Conservation (phyloP, 768 basidiomycete species). For the Lentinula raphanica region DNA sequence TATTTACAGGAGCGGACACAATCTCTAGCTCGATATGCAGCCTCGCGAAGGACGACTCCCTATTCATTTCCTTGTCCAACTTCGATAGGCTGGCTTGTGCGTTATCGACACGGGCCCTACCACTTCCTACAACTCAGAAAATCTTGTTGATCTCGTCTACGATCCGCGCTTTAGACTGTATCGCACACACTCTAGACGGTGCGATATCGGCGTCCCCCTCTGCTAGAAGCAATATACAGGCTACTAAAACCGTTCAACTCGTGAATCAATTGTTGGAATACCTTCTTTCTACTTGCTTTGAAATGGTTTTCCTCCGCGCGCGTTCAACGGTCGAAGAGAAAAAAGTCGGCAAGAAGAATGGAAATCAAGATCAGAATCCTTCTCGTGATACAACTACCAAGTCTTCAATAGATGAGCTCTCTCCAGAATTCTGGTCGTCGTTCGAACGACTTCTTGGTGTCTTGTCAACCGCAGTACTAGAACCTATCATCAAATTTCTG, state of each 20-base stretch:
- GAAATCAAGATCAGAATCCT: neutral
- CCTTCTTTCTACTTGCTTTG: neutral
- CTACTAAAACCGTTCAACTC: neutral
- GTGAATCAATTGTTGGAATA: neutral
- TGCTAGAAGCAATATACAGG: neutral
- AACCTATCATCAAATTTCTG: neutral
- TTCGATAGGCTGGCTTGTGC: neutral
- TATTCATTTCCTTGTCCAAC: neutral
- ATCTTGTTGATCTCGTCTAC: slow-evolving; percentile 1
- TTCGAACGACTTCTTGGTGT: neutral
- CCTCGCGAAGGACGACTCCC: neutral
- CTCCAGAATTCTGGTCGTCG: neutral
- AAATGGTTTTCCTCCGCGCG: neutral
- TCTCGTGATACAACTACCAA: no score
- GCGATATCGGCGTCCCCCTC: neutral
- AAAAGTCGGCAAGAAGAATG: neutral
- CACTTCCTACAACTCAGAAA: neutral
- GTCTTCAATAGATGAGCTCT: neutral
- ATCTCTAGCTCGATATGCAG: neutral
- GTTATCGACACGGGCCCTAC: neutral
- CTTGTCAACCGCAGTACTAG: neutral
- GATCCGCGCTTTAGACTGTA: slow-evolving; percentile 1
- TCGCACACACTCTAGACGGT: neutral
- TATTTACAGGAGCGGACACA: no score
- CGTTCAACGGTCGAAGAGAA: neutral